These are phyloP conservation scores for Moelleriella libera DNA, from an alignment of 2,329 filamentous ascomycete genomes.

Conservation along the genomic window DNA sequence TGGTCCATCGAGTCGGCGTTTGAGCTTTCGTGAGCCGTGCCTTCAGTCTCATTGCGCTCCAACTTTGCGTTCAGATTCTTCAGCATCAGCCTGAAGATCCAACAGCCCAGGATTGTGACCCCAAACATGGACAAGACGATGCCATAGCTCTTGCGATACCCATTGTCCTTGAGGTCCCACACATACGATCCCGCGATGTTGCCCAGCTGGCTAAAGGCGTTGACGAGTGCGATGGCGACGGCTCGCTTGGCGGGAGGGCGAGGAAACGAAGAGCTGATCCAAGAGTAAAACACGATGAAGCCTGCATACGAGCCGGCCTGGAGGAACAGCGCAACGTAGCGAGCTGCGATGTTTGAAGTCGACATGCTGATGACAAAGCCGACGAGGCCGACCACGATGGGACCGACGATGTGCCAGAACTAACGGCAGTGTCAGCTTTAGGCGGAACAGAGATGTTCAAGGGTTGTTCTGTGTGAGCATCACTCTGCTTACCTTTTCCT, in stretches of 20 bases:
- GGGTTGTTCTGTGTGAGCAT: not conserved
- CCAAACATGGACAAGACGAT: constrained; percentile 53
- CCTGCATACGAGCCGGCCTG: constrained; percentile 43
- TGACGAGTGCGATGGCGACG: constrained; percentile 46
- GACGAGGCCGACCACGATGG: constrained; percentile 35
- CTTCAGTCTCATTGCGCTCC: constrained; percentile 21
- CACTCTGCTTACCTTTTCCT: constrained; percentile 30
- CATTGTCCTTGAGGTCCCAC: constrained; percentile 43
- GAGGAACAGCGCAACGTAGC: constrained; percentile 46
- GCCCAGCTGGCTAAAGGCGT: constrained; percentile 41
- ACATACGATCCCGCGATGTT: constrained; percentile 50
- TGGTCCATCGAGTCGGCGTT: not conserved
- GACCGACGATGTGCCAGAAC: constrained; percentile 44
- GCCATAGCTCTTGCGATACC: constrained; percentile 49
- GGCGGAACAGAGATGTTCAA: not conserved
- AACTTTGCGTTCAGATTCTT: constrained; percentile 31
- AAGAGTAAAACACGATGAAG: constrained; percentile 43
- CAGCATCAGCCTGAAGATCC: constrained; percentile 31
- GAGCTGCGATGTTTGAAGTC: constrained; percentile 38
- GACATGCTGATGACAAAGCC: constrained; percentile 48
- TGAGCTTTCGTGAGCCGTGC: not conserved
- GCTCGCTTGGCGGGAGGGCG: constrained; percentile 46
- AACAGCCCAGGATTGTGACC: constrained; percentile 38
- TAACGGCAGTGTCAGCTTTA: constrained; percentile 8
- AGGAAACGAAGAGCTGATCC: constrained; percentile 43